Evolutionary conservation across 2,329 filamentous ascomycete species (phyloP), one percentile per base, ranked within the genome.

Genomic region (Pseudogymnoascus sp.): DNA sequence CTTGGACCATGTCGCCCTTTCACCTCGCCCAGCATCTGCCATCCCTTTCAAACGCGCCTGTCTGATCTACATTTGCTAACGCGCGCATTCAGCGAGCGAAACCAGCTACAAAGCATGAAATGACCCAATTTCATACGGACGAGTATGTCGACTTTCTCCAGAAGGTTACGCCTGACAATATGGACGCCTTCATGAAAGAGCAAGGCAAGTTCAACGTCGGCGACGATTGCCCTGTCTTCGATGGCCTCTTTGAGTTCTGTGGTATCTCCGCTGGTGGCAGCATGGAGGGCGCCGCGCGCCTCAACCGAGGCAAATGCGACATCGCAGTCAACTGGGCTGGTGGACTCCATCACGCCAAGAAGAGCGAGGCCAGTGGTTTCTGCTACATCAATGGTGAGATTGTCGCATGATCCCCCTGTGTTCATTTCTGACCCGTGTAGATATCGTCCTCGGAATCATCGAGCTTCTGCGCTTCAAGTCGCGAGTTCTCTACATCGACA

Each of bases 241-340:
- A 97, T 72, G 95, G 95, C 2, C 86, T 99, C n/a, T 97, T 93
- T 74, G 90, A 96, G 72, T 99, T 97, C 75, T 96, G 95, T 70
- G 91, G 92, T 25, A 90, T 97, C 68, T 97, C 96, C 75, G 90
- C 92, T 10, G 95, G 95, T 63, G 95, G 91, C 59, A 96, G 91
- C 59, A 90, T 99, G 81, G 93, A 96, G 73, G 95, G 93, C 14
- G 93, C 95, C 2, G 89, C 91, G 36, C 90, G 95, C 67, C 83
- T 99, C 18, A 92, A 93, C 72, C 90, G 93, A 67, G 85, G 90
- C 67, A 95, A 97, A 77, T 95, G 92, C 73, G 91, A 97, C 75
- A 96, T 99, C 71, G 95, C 95, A 18, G 90, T 99, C 75, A 97
- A 97, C 77, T 99, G 95, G 95, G 95, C 93, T 50, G 95, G 95